phyloP scores from a whole-genome alignment of 1,284 basidiomycete species.

The Sporisorium scitamineum region DNA sequence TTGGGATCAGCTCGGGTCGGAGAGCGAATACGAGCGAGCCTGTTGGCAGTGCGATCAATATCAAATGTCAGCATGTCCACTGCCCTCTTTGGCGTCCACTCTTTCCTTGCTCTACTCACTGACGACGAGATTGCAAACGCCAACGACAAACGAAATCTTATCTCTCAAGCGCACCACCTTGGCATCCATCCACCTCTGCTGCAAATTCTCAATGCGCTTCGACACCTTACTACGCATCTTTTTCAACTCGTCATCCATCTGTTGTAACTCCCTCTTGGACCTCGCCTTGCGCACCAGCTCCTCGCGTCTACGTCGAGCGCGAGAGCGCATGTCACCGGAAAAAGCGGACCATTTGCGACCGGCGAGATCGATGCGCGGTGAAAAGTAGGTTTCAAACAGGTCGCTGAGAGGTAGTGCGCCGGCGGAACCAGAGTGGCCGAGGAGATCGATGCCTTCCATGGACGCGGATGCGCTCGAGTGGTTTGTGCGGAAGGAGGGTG shows the following conservation, averaged over 20 bases:
- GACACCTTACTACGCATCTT: constrained; percentile 83
- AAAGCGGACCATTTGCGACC: constrained; percentile 88
- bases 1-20: constrained; percentile 80
- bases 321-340: constrained; percentile 81
- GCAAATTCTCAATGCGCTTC: constrained; percentile 78
- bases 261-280: constrained; percentile 70
- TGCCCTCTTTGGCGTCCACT: not conserved
- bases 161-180: constrained; percentile 79
- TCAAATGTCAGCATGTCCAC: not conserved
- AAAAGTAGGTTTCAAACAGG: constrained; percentile 82
- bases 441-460: constrained; percentile 47
- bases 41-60: not conserved
- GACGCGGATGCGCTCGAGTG: constrained; percentile 33
- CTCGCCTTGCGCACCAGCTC: constrained; percentile 79
- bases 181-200: constrained; percentile 84
- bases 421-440: constrained; percentile 18
- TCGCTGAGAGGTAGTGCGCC: constrained; percentile 35
- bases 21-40: constrained; percentile 82
- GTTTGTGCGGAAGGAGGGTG: constrained; percentile 23
- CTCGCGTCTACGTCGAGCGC: constrained; percentile 73
- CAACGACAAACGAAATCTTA: constrained; percentile 83
- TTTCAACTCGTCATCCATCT: constrained; percentile 85
- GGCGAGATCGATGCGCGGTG: constrained; percentile 87
- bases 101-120: not conserved
- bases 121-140: constrained; percentile 74